phyloP scores from a whole-genome alignment of 306 rosid genomes.

The Betula pendula region DNA sequence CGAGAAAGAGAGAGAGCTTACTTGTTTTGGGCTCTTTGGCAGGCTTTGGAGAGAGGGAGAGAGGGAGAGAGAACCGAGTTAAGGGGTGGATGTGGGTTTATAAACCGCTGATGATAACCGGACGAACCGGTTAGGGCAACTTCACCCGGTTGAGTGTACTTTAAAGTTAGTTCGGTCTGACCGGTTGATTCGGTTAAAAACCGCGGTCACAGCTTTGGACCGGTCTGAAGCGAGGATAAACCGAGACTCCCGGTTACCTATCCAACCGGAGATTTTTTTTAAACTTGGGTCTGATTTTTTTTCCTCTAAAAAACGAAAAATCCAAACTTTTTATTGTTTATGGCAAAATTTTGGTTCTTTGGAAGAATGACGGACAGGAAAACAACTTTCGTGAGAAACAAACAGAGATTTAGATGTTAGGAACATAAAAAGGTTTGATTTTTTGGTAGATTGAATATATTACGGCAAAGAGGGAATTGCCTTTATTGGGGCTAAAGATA shows the following conservation, averaged over 20 bases:
- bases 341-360: background rate
- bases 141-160: slow-evolving; percentile 37
- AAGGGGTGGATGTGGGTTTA: slow-evolving; percentile 6
- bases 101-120: slow-evolving; percentile 49
- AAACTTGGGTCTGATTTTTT: background rate
- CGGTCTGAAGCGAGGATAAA: slow-evolving; percentile 40
- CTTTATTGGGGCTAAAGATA: background rate
- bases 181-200: slow-evolving; percentile 40
- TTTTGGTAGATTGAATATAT: background rate
- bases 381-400: background rate
- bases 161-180: slow-evolving; percentile 8
- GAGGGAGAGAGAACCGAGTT: slow-evolving; percentile 57
- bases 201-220: slow-evolving; percentile 34
- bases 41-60: slow-evolving; percentile 12
- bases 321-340: background rate
- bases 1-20: slow-evolving; percentile 38
- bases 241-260: slow-evolving; percentile 47
- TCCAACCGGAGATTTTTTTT: background rate
- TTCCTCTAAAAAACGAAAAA: background rate
- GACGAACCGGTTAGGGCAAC: slow-evolving; percentile 68
- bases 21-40: slow-evolving; percentile 38
- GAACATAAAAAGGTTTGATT: background rate
- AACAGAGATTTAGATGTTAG: background rate
- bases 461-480: background rate
- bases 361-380: background rate